phyloP scores from a whole-genome alignment of 2,329 filamentous ascomycete species.

The Pyricularia grisea region DNA sequence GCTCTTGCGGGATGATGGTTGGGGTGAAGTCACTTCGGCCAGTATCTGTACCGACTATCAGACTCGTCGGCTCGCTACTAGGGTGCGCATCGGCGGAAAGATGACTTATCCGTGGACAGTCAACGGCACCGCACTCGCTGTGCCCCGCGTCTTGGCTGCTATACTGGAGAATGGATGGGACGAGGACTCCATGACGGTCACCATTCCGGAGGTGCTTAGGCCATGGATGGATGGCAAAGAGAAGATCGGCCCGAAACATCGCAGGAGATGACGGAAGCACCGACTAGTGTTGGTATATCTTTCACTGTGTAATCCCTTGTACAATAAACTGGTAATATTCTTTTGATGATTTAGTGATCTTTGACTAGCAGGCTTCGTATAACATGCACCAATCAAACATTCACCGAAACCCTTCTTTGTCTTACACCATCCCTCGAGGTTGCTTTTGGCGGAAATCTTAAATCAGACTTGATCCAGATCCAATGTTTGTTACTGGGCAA shows the following conservation, averaged over 20 bases:
- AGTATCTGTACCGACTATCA: constrained; percentile 96
- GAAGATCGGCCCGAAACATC: constrained; percentile 41
- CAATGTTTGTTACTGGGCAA: neutral
- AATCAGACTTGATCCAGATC: neutral
- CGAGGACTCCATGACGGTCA: constrained; percentile 54
- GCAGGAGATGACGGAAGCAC: neutral
- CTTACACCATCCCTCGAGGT: neutral
- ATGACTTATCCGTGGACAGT: constrained; percentile 76
- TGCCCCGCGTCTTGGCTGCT: constrained; percentile 81
- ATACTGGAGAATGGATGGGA: constrained; percentile 89
- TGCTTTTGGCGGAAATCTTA: neutral
- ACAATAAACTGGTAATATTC: neutral
- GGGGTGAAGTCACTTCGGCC: constrained; percentile 88
- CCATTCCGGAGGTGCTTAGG: constrained; percentile 68
- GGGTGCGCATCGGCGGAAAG: constrained; percentile 49
- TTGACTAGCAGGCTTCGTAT: neutral
- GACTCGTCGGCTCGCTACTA: constrained; percentile 69
- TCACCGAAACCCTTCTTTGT: too few species aligned
- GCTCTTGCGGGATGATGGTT: constrained; percentile 49
- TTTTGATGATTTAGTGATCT: neutral
- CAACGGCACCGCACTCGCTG: constrained; percentile 88
- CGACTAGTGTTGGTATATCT: neutral
- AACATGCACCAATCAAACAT: neutral
- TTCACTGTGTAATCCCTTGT: neutral
- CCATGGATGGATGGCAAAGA: constrained; percentile 76